These are phyloP conservation scores for Cerioporus squamosus DNA, from an alignment of 1,284 basidiomycete species.

Conservation along the genomic window DNA sequence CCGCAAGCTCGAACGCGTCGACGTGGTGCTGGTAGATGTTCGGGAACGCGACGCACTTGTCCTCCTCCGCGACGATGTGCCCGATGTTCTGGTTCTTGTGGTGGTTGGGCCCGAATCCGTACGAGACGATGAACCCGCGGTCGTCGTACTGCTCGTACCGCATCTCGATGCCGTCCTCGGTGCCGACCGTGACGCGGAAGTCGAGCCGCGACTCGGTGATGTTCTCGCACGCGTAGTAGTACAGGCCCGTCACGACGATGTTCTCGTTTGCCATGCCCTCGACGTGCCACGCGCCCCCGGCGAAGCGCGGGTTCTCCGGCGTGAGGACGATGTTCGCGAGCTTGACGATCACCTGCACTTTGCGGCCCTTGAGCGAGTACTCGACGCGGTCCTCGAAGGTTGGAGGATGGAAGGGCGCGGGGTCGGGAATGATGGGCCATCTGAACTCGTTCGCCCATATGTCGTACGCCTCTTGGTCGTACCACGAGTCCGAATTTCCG, in stretches of 20 bases:
- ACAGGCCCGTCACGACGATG: conserved; percentile 50
- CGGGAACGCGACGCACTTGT: conserved; percentile 35
- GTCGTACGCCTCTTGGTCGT: neutral
- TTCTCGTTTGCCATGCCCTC: conserved; percentile 48
- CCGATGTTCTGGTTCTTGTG: conserved; percentile 26
- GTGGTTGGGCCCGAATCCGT: neutral
- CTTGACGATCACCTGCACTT: conserved; percentile 54
- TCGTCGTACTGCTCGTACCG: conserved; percentile 5
- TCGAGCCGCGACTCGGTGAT: conserved; percentile 19
- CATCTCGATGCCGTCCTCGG: neutral
- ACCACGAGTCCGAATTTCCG: neutral
- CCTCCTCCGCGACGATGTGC: conserved; percentile 26
- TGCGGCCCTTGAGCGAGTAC: neutral
- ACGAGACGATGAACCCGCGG: conserved; percentile 1
- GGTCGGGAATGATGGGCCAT: conserved; percentile 8
- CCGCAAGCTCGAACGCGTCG: conserved; percentile 35
- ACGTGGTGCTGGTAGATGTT: conserved; percentile 43
- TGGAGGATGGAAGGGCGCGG: conserved; percentile 1
- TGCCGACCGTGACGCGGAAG: conserved; percentile 11
- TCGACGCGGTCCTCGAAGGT: neutral
- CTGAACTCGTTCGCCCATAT: neutral
- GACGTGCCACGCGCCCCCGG: conserved; percentile 40
- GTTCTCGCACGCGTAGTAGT: conserved; percentile 28
- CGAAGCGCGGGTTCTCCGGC: conserved; percentile 42
- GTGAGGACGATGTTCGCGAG: conserved; percentile 52